phyloP scores from a whole-genome alignment of 352 stramenopile genomes.

The Globisporangium sylvaticum region DNA sequence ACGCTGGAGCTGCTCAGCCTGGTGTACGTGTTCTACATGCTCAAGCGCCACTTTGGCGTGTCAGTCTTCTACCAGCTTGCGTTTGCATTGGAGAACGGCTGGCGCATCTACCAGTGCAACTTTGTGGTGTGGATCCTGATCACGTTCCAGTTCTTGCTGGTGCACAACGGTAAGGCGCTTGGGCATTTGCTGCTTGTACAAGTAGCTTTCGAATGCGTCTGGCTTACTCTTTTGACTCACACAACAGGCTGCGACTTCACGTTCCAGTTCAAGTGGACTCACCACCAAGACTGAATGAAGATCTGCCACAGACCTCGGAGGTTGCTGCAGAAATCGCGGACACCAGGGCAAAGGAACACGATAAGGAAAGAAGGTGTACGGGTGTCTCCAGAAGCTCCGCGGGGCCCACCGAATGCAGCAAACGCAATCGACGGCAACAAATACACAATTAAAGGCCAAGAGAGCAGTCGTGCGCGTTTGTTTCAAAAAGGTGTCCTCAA shows the following conservation, averaged over 20 bases:
- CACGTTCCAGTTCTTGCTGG: slow-evolving; percentile 26
- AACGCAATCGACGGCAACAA: no score
- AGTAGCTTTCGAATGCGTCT: no score
- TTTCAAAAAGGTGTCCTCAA: no score
- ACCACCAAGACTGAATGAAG: not conserved
- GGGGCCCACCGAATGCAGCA: no score
- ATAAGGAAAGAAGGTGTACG: no score
- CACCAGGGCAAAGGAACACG: no score
- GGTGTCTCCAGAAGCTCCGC: no score
- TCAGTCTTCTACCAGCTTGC: slow-evolving; percentile 26
- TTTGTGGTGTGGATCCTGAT: slow-evolving; percentile 26
- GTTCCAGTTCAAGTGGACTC: not conserved
- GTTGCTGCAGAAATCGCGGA: no score
- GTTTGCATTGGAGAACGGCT: slow-evolving; percentile 30
- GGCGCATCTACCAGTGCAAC: slow-evolving; percentile 22
- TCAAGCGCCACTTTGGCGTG: slow-evolving; percentile 20
- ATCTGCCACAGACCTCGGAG: no score
- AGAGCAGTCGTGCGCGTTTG: no score
- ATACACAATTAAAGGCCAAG: no score
- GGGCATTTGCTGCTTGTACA: not conserved
- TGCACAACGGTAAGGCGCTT: slow-evolving; percentile 17
- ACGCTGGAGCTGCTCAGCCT: slow-evolving; percentile 22
- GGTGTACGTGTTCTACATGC: slow-evolving; percentile 13
- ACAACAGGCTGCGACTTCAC: slow-evolving; percentile 1
- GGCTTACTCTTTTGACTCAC: no score